phyloP scores from a whole-genome alignment of 1,139 yeast species.

The Diutina ranongensis region DNA sequence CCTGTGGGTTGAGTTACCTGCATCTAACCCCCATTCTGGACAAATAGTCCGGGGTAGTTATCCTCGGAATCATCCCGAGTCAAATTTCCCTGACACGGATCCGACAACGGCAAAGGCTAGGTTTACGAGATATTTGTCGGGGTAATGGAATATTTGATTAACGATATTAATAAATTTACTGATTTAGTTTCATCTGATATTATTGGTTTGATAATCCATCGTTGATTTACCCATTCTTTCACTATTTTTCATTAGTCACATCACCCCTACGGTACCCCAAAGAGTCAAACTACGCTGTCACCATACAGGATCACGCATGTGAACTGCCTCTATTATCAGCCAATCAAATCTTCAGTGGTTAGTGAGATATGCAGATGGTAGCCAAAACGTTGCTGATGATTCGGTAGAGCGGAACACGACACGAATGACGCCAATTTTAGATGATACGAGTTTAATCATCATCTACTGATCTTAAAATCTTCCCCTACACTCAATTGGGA shows the following conservation, averaged over 20 bases:
- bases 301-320: neutral
- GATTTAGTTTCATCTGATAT: too few relatives aligned
- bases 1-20: too few relatives aligned
- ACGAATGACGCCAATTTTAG: too few relatives aligned
- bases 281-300: too few relatives aligned
- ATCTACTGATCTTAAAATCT: too few relatives aligned
- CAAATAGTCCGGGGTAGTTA: conserved; percentile 4
- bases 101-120: neutral
- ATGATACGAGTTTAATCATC: too few relatives aligned
- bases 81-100: neutral
- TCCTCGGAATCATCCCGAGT: conserved; percentile 5
- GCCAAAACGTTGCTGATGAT: neutral
- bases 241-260: too few relatives aligned
- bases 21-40: neutral
- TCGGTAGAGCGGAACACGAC: neutral
- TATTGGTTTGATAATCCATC: too few relatives aligned
- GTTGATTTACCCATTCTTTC: too few relatives aligned
- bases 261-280: too few relatives aligned
- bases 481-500: too few relatives aligned
- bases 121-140: neutral
- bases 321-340: neutral
- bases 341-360: neutral
- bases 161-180: too few relatives aligned
- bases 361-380: neutral
- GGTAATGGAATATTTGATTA: neutral